Conservation (phyloP, 2,329 filamentous ascomycete species). For the Talaromyces sp. region DNA sequence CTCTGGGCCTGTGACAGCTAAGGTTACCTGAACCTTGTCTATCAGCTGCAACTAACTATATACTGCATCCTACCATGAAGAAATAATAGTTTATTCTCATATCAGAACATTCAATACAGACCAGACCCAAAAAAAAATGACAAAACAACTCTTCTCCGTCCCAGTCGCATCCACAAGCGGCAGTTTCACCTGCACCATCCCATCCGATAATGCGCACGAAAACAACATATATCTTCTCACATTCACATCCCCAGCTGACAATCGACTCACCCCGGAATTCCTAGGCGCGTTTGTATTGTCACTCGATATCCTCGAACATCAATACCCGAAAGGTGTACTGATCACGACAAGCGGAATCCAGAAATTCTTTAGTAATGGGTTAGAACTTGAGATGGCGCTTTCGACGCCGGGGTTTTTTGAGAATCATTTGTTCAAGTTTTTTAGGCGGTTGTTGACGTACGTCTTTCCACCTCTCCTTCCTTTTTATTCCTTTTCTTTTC, state of each 20-base stretch:
- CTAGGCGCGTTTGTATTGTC: slow-evolving; percentile 63
- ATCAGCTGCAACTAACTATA: not conserved
- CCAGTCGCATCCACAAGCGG: slow-evolving; percentile 52
- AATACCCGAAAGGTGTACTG: slow-evolving; percentile 64
- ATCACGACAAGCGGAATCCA: slow-evolving; percentile 68
- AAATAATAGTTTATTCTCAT: not conserved
- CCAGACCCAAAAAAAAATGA: slow-evolving; percentile 19
- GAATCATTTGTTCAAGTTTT: slow-evolving; percentile 58
- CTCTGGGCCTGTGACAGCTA: not conserved
- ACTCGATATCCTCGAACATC: slow-evolving; percentile 68
- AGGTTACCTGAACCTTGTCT: not conserved
- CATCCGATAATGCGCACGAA: slow-evolving; percentile 22
- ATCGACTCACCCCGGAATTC: slow-evolving; percentile 65
- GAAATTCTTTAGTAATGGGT: slow-evolving; percentile 79
- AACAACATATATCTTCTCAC: slow-evolving; percentile 64
- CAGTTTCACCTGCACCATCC: slow-evolving; percentile 57
- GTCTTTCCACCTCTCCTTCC: slow-evolving; percentile 5
- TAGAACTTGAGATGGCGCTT: slow-evolving; percentile 67
- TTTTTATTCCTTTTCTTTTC: not conserved
- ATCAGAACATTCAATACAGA: not conserved
- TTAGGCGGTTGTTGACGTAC: slow-evolving; percentile 58
- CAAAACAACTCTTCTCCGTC: slow-evolving; percentile 53
- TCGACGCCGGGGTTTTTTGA: slow-evolving; percentile 58
- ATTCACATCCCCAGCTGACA: slow-evolving; percentile 67
- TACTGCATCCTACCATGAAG: not conserved